Base-by-base conservation (phyloP, 2,329 filamentous ascomycete species). In the Albophoma yamanashiensis region DNA sequence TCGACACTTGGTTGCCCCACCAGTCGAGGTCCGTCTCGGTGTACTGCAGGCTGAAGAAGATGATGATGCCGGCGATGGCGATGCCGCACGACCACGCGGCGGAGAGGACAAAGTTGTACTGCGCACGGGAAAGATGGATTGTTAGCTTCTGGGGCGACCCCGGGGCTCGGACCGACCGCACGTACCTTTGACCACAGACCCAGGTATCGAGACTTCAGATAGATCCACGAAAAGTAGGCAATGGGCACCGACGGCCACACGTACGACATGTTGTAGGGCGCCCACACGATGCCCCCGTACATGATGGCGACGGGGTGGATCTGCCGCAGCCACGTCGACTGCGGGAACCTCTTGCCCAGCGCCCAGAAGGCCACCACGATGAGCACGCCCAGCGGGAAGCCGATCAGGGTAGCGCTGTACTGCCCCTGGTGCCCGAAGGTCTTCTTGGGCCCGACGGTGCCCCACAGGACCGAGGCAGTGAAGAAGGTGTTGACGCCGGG, bases 401-500 rank as follows among this genome's bases (percentile, higher is more conserved):
- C 80, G 12, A 79, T 65, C 38, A 82, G 67, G 0, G 78, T 75
- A 56, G 75, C 70, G 3, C 73, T 76, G 68, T 83, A 83, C 59
- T 77, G 74, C 9, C 79, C 78, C 12, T 75, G 68, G 25, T 70
- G 69, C 3, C 80, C 79, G 62, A 80, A 84, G 38, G 82, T 75
- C 67, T 78, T 79, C 61, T 71, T 71, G 0, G 80, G 79, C 0
- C 81, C 80, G 43, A 83, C 76, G 1, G 79, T 80, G 31, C 80
- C 81, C 80, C 81, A 83, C 4, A 83, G 72, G 0, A 83, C 76
- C 0, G 80, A 78, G 1, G 81, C 79, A 0, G 80, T 83, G 69
- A 83, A 84, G 68, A 83, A 82, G 4, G 79, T 81, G 67, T 80
- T 81, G 64, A 80, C 76, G 17, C 76, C 76, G 15, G 79, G 79